phyloP scores from a whole-genome alignment of 2,329 filamentous ascomycete genomes.

The Cercospora sp. region DNA sequence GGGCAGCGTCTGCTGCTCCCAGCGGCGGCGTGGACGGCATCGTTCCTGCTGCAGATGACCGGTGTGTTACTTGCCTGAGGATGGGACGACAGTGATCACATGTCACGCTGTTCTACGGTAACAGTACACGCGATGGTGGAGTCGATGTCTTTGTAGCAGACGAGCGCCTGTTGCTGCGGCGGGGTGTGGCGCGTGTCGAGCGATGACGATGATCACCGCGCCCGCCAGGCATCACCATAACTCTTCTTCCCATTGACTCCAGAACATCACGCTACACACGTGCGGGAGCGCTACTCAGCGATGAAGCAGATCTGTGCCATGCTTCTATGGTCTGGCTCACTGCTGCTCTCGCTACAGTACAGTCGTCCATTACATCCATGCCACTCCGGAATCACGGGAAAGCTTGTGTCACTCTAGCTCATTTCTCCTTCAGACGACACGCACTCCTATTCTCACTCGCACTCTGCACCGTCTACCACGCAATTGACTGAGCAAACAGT shows the following conservation, averaged over 20 bases:
- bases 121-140: background rate
- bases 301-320: background rate
- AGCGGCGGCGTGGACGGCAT: slow-evolving; percentile 25
- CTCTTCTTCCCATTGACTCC: background rate
- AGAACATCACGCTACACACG: background rate
- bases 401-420: background rate
- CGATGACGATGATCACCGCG: slow-evolving; percentile 1
- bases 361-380: background rate
- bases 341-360: background rate
- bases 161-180: background rate
- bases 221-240: background rate
- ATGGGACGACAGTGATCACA: background rate
- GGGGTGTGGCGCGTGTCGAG: slow-evolving; percentile 5
- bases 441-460: background rate
- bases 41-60: background rate
- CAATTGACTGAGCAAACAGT: background rate
- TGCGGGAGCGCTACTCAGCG: background rate
- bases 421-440: background rate
- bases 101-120: background rate
- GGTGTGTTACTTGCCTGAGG: background rate
- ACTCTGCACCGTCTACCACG: background rate
- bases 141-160: background rate
- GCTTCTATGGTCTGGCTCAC: too few species aligned
- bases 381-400: background rate
- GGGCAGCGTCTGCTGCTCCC: slow-evolving; percentile 14